Evolutionary conservation across 352 stramenopile species (phyloP), one percentile per base, ranked within the genome.

Genomic region (Phytophthora vignae): DNA sequence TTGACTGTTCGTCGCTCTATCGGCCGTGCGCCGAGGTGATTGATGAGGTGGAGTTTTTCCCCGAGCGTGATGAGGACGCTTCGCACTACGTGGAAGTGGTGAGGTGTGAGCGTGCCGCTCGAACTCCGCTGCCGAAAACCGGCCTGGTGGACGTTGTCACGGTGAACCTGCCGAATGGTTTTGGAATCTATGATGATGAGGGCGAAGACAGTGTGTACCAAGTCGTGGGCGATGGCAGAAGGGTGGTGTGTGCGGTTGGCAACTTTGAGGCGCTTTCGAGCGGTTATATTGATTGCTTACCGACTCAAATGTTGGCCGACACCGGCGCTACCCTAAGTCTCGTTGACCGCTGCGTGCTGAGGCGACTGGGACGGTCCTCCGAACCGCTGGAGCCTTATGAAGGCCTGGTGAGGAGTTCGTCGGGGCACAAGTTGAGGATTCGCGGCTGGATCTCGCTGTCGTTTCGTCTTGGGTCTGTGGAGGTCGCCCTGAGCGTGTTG

Each of bases 231-330:
- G 19, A 27, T 1, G 31, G 33, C 11, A 2, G 33, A 2, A 44
- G 54, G 1, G 36, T 49, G 3, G 55, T 36, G 31, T 36, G 31
- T 9, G 31, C 31, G 3, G 31, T 60, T 2, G 33, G 54, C 2
- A 60, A 48, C 8, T 60, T 60, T 27, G 54, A 60, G 15, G 54
- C 54, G 1, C n/a, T 60, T 8, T 60, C 54, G 4, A 19, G 15
- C 6, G 54, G 54, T 0, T 60, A n/a, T 48, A 60, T 60, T n/a
- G 27, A 48, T 31, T 59, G 2, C 25, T n/a, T n/a, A n/a, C n/a
- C n/a, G n/a, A n/a, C n/a, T n/a, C n/a, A n/a, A n/a, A n/a, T n/a
- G n/a, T n/a, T 63, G 9, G 56, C 42, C 0, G 56, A 63, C 42
- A 63, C 56, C 12, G n/a, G n/a, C n/a, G n/a, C n/a, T n/a, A n/a